These are phyloP conservation scores for Bretziella fagacearum DNA, from an alignment of 2,329 filamentous ascomycete species.

Conservation along the genomic window DNA sequence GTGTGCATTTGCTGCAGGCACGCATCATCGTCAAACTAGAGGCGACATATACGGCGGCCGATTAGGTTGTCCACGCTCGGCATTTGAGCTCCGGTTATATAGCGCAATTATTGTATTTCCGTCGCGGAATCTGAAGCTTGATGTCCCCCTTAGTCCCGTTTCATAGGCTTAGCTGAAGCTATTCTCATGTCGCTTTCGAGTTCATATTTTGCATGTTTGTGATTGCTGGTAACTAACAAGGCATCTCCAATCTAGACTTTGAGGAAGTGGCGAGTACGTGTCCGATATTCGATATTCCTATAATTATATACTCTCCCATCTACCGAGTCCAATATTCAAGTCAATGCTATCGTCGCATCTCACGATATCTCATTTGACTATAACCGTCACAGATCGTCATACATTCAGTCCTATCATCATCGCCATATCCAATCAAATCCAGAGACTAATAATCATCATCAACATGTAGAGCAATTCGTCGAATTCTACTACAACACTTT, in stretches of 20 bases:
- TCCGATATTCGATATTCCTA: too few species aligned
- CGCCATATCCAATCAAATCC: too few species aligned
- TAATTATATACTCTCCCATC: too few species aligned
- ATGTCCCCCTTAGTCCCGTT: too few species aligned
- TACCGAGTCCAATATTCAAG: neutral
- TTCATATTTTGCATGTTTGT: neutral
- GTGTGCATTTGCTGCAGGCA: neutral
- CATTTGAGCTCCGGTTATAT: too few species aligned
- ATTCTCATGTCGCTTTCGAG: neutral
- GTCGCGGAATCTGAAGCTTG: too few species aligned
- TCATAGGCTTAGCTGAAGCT: too few species aligned
- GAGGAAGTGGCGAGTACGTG: slow-evolving; percentile 32
- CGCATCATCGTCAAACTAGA: neutral
- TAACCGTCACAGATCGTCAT: neutral
- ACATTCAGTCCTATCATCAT: too few species aligned
- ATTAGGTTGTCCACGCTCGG: too few species aligned
- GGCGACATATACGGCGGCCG: too few species aligned
- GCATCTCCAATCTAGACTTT: slow-evolving; percentile 23
- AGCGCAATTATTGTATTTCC: too few species aligned
- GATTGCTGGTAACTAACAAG: neutral
- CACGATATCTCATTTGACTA: neutral
- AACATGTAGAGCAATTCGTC: slow-evolving; percentile 59
- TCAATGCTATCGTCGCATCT: neutral
- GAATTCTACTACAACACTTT: slow-evolving; percentile 83
- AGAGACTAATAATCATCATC: neutral